Evolutionary conservation across 352 stramenopile species (phyloP).

Genomic region (Phytophthora pseudosyringae): DNA sequence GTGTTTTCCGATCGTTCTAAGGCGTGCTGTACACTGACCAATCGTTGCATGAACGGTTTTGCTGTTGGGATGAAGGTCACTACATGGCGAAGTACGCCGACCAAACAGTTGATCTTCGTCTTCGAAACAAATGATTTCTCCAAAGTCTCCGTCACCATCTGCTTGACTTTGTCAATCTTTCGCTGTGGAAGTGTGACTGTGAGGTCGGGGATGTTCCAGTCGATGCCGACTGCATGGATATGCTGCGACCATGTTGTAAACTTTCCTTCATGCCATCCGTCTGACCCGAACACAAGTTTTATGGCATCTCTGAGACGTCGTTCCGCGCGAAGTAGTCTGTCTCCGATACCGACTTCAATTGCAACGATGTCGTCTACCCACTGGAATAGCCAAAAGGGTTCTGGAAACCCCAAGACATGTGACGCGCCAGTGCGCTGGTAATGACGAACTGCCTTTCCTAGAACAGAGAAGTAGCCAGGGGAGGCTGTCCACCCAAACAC

Average conservation of each 20-base stretch:
- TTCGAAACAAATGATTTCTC: background rate
- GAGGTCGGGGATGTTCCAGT: background rate
- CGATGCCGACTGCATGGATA: background rate
- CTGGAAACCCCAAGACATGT: background rate
- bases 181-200: background rate
- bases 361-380: conserved; percentile 8
- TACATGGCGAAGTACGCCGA: background rate
- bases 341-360: conserved; percentile 5
- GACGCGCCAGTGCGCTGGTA: background rate
- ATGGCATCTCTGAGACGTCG: background rate
- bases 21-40: background rate
- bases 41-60: background rate
- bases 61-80: background rate
- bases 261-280: background rate
- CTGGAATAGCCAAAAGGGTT: conserved; percentile 11
- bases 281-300: conserved; percentile 4
- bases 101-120: background rate
- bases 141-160: background rate
- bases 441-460: conserved; percentile 1
- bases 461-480: background rate
- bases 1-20: background rate
- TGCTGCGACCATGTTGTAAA: background rate
- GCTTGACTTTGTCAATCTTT: background rate
- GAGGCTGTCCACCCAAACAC: conserved; percentile 8
- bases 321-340: background rate